phyloP scores from a whole-genome alignment of 2,329 filamentous ascomycete species.

The Huntiella savannae region DNA sequence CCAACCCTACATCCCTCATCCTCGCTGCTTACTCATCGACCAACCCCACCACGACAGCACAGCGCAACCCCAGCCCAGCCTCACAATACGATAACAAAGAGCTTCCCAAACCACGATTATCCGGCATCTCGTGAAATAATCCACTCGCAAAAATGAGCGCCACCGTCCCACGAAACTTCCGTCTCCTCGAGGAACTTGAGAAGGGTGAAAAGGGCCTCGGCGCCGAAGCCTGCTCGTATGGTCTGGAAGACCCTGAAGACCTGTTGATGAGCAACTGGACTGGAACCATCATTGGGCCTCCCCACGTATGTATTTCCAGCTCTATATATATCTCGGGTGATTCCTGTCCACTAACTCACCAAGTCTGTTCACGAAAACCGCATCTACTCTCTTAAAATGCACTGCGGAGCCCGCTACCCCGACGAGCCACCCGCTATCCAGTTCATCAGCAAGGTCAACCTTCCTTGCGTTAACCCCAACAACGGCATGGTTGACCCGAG shows the following conservation, averaged over 20 bases:
- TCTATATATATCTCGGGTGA: neutral
- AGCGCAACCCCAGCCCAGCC: no score
- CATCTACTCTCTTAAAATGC: conserved; percentile 95
- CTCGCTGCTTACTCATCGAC: neutral
- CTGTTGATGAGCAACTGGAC: conserved; percentile 98
- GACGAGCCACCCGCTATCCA: conserved; percentile 75
- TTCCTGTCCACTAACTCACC: conserved; percentile 6
- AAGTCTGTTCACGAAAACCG: conserved; percentile 95
- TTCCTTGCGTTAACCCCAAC: conserved; percentile 74
- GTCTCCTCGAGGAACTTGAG: conserved; percentile 90
- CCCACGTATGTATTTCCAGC: conserved; percentile 50
- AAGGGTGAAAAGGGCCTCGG: conserved; percentile 97
- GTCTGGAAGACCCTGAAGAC: conserved; percentile 83
- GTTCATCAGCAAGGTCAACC: conserved; percentile 86
- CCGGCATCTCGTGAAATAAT: neutral
- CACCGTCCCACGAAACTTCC: conserved; percentile 84
- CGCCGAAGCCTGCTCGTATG: conserved; percentile 93
- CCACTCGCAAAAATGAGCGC: conserved; percentile 20
- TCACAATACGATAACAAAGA: neutral
- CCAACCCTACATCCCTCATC: neutral
- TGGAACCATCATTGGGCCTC: conserved; percentile 88
- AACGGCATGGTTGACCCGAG: conserved; percentile 71
- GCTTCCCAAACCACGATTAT: neutral
- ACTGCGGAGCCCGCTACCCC: conserved; percentile 79
- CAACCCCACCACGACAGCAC: no score